These are phyloP conservation scores for Lobosporangium transversale DNA, from an alignment of 192 early-diverging fungal species.

Conservation along the genomic window DNA sequence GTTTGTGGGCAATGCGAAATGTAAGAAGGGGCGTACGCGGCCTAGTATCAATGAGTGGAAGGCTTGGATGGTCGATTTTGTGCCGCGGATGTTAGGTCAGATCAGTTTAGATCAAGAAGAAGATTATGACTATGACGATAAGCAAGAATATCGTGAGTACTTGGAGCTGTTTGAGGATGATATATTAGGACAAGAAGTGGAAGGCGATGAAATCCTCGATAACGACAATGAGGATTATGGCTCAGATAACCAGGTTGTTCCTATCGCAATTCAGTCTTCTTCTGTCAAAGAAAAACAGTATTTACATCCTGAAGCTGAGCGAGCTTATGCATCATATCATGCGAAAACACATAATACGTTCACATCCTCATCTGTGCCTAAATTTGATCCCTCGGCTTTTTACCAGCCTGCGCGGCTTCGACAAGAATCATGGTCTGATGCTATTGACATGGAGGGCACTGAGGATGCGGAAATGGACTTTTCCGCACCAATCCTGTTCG, in stretches of 20 bases:
- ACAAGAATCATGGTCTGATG: constrained; percentile 58
- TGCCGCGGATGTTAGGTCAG: constrained; percentile 44
- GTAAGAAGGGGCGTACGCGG: constrained; percentile 19
- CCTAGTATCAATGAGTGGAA: constrained; percentile 31
- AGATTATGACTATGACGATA: constrained; percentile 10
- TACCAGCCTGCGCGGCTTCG: constrained; percentile 46
- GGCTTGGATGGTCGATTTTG: constrained; percentile 43
- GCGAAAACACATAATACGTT: not conserved
- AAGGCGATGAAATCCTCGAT: constrained; percentile 23
- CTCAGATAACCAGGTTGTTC: constrained; percentile 29
- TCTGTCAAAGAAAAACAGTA: constrained; percentile 11
- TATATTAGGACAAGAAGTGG: constrained; percentile 9
- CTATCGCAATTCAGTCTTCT: constrained; percentile 33
- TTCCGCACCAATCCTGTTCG: constrained; percentile 50
- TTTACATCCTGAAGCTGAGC: constrained; percentile 10
- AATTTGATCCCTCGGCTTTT: constrained; percentile 42
- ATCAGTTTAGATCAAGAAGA: constrained; percentile 12
- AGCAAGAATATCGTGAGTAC: constrained; percentile 25
- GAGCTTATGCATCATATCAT: constrained; percentile 23
- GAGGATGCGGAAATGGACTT: constrained; percentile 55
- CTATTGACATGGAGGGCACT: constrained; percentile 52
- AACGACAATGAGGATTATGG: constrained; percentile 14
- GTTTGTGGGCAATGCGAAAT: constrained; percentile 17
- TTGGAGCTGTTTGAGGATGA: constrained; percentile 22
- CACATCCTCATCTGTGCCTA: constrained; percentile 19